Base-by-base conservation (phyloP, 148 eudicot species). In the Camellia sinensis region DNA sequence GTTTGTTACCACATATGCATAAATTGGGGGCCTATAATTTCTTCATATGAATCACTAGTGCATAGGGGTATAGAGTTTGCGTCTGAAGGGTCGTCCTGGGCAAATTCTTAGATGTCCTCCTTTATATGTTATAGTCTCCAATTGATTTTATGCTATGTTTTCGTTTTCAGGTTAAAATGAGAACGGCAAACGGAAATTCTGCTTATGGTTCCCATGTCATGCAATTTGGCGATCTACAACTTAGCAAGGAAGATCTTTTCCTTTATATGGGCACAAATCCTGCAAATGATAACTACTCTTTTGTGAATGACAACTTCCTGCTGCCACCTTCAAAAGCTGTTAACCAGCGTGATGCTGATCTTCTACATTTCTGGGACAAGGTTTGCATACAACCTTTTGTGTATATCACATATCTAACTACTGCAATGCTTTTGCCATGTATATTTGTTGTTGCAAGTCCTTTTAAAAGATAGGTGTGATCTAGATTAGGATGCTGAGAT, bases 341-440 rank as follows among this genome's bases (percentile, higher is more conserved):
- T 73, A 96, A 96, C 86, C 99, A 96, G 87, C 97, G 98, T 45
- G 99, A 96, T 90, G 99, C 99, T 50, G 99, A 96, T 88, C 93
- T 96, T 75, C 61, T 96, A 67, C 98, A 96, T 86, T 96, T 96
- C 80, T 96, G 99, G 99, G 87, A 92, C 75, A 96, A 96, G 99
- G 99, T 96, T 67, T 78, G 86, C 76, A 18, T 54, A 29, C 65
- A 72, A 73, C 3, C 59, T 48, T 53, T 54, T 18, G 6, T 78
- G 50, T 37, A 4, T 18, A 29, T 29, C 37, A 29, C 37, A 40
- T 44, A 46, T 62, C 43, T 19, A 78, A 64, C 6, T 18, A 67
- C 13, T 74, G 22, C 7, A 29, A 48, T 15, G 40, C 17, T 21
- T 52, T 63, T 45, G 6, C 40, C 40, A 4, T 66, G 7, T 53